These are phyloP conservation scores for Fusarium acutatum DNA, from an alignment of 2,329 filamentous ascomycete species.

Conservation along the genomic window DNA sequence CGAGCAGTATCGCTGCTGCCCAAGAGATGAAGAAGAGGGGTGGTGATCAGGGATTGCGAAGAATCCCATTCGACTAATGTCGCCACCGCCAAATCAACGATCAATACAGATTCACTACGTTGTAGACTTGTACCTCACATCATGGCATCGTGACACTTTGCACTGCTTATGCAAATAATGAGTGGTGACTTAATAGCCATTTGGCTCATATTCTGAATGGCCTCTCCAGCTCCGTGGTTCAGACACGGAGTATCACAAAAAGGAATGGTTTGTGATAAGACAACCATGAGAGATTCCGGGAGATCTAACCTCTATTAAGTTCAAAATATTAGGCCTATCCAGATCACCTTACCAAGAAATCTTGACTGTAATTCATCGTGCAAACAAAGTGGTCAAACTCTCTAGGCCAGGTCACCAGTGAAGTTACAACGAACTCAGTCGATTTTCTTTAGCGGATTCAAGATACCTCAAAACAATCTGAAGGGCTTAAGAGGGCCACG, in stretches of 20 bases:
- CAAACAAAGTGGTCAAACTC: neutral
- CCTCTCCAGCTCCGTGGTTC: neutral
- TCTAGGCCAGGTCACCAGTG: neutral
- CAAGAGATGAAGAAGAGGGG: constrained; percentile 85
- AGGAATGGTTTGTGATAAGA: neutral
- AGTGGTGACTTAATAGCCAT: neutral
- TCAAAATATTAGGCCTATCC: neutral
- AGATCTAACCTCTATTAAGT: neutral
- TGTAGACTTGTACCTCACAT: neutral
- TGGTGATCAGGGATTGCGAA: constrained; percentile 67
- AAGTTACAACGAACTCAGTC: neutral
- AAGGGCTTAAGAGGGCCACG: neutral
- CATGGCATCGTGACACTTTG: neutral
- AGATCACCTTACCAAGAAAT: neutral
- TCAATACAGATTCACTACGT: neutral
- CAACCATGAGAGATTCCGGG: neutral
- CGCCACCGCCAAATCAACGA: neutral
- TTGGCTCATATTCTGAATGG: neutral
- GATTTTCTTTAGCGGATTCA: neutral
- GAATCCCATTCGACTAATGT: constrained; percentile 82
- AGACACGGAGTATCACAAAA: neutral
- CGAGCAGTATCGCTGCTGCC: constrained; percentile 89
- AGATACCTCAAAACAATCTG: neutral
- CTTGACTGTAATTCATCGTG: neutral
- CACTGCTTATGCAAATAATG: neutral